A percentile compares a stretch with the other conserved stretches of the same genome.
Conservation (phyloP, 345 rosid genomes). For the Hibiscus mutabilis region DNA sequence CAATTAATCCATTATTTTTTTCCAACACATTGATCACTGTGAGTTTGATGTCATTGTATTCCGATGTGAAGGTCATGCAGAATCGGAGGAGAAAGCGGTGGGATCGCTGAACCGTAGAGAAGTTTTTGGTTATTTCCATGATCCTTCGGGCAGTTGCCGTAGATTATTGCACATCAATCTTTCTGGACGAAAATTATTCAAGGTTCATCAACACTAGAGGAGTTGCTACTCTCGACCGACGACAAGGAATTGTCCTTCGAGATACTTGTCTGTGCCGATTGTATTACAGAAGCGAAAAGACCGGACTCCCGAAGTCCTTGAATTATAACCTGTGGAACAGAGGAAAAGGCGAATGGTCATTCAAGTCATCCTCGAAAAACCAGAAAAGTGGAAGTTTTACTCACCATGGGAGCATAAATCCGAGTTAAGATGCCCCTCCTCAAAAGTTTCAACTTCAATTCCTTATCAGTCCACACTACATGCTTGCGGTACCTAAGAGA, state of each 20-base stretch:
- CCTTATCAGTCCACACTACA: conserved; percentile 71
- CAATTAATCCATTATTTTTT: no score
- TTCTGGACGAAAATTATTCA: conserved; percentile 33
- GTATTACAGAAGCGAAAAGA: conserved; percentile 47
- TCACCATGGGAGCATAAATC: conserved; percentile 83
- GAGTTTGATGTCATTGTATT: conserved; percentile 9
- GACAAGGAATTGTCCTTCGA: conserved; percentile 23
- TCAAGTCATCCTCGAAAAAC: neutral
- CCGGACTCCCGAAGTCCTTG: conserved; percentile 78
- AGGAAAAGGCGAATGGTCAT: neutral
- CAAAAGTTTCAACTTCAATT: conserved; percentile 54
- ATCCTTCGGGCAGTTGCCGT: conserved; percentile 40
- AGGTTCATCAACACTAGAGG: conserved; percentile 18
- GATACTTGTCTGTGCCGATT: conserved; percentile 28
- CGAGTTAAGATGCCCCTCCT: conserved; percentile 76
- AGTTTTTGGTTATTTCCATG: conserved; percentile 28
- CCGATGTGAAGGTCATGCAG: conserved; percentile 15
- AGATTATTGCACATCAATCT: conserved; percentile 37
- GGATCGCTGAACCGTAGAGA: conserved; percentile 32
- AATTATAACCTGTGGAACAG: conserved; percentile 44
- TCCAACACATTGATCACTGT: neutral
- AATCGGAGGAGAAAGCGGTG: conserved; percentile 64
- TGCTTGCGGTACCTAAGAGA: conserved; percentile 61
- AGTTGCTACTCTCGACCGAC: conserved; percentile 27
- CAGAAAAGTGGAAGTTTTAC: conserved; percentile 13